Base-by-base conservation (phyloP, 352 stramenopile species). In the Achlya hypogyna region DNA sequence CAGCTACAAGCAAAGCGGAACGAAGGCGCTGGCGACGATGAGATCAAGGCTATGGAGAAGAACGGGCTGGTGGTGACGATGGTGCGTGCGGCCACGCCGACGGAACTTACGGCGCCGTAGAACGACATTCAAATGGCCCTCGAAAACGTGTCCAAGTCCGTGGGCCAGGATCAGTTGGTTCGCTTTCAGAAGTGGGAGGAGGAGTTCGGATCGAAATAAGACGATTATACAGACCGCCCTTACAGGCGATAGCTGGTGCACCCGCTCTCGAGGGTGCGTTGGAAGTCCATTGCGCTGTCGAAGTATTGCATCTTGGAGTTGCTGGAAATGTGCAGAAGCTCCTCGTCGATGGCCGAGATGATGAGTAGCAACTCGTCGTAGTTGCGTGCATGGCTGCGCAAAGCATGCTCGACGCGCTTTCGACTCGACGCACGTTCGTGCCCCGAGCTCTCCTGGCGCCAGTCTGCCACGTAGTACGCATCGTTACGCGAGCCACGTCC, bases 311-410 rank as follows among this genome's bases (percentile, higher is more conserved):
- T 72, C 51, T 73, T 82, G 27, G 84, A 86, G 32, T 70, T 82
- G 10, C 79, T 87, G 49, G 86, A 84, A 53, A 88, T 77, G 69
- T 93, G 81, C 62, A 93, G 68, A 34, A 93, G 70, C 69, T 93
- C 82, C 67, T 93, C 84, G 45, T 93, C 84, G 72, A 93, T 77
- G 10, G 84, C 76, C 12, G 81, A 75, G 3, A 91, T 64, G 29
- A 93, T 67, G 20, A 76, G 53, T 62, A 89, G 62, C 25, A 93
- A 77, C 49, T 75, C 71, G n/a, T 90, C 79, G 51, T 84, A 89
- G 69, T 88, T 76, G 35, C 75, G 71, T 52, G 74, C 80, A 49
- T 90, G 76, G 34, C 70, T 65, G 22, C 79, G 68, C 31, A 93
- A 54, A n/a, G 73, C 78, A 2, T 77, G 77, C 63, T 82, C 79